Conservation (phyloP, 352 stramenopile genomes). For the Globisporangium solare region DNA sequence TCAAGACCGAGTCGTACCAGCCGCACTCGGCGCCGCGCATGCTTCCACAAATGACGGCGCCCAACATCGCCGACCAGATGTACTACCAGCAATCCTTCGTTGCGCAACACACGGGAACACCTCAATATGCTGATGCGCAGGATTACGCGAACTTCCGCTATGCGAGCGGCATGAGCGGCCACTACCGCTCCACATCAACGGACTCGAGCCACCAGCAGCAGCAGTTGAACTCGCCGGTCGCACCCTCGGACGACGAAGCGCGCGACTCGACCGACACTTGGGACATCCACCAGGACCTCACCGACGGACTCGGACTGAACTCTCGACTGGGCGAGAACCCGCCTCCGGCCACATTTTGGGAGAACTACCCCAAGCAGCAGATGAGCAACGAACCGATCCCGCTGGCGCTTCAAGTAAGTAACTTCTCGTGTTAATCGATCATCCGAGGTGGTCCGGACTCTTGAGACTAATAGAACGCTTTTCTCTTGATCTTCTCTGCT, state of each 20-base stretch:
- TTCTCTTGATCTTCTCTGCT: neutral
- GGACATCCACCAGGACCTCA: constrained; percentile 23
- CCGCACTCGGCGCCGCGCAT: constrained; percentile 2
- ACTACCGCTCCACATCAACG: constrained; percentile 6
- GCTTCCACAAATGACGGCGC: constrained; percentile 14
- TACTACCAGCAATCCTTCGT: constrained; percentile 14
- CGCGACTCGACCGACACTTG: constrained; percentile 25
- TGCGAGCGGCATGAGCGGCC: neutral
- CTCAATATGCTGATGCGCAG: constrained; percentile 8
- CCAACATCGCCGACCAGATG: neutral
- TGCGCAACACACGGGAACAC: constrained; percentile 1
- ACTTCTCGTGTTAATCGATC: neutral
- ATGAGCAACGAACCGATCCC: constrained; percentile 26
- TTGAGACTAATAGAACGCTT: constrained; percentile 3
- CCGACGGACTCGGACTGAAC: constrained; percentile 14
- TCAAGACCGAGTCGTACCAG: constrained; percentile 14
- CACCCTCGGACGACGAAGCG: constrained; percentile 11
- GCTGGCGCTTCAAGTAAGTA: constrained; percentile 17
- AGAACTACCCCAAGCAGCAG: constrained; percentile 35
- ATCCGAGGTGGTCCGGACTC: constrained; percentile 3
- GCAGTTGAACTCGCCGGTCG: constrained; percentile 9
- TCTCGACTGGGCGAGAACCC: constrained; percentile 34
- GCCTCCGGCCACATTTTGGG: constrained; percentile 34
- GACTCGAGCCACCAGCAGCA: neutral
- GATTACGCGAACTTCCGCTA: constrained; percentile 15